Base-by-base conservation (phyloP, 1,284 basidiomycete species). In the Schizophyllum amplum region DNA sequence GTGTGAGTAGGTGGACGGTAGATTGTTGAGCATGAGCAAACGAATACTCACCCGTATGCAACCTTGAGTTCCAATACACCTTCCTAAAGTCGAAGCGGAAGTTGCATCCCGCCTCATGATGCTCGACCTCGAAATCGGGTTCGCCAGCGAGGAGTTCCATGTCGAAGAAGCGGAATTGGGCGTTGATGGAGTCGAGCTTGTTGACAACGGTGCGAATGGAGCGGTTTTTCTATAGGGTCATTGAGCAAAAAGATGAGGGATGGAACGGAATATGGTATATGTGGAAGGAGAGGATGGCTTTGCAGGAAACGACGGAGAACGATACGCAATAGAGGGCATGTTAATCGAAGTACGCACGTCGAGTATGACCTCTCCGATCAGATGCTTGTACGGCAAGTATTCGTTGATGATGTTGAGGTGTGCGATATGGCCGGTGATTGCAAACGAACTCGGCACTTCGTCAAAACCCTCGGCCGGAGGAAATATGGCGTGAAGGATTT, bases 131-230 rank as follows among this genome's bases (percentile, higher is more conserved):
- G 66, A 88, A 96, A 66, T 97, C 81, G 0, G 86, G 80, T 58
- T 92, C 87, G 11, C 97, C 97, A 0, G 96, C 95, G 21, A 99
- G 77, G 1, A 98, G 79, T 67, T 99, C 97, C 97, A 99, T 99
- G 64, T 91, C 82, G 71, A 99, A 99, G 62, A 94, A 90, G 21
- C 97, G 86, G 71, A 94, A 99, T 67, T 90, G 78, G 22, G 80
- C 85, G 66, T 94, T 86, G 61, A 98, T 98, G 21, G 73, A 82
- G 66, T 97, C 85, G 21, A 98, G 75, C 70, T 99, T 99, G 77
- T 99, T 98, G 50, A 99, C 94, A 1, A 99, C 94, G 0, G 96
- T 99, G 61, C 80, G 81, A 50, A 97, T 79, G 6, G 73, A 72
- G 17, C 79, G 77, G 64, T 91, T 91, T 88, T 97, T 97, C 94